phyloP scores from a whole-genome alignment of 148 eudicot genomes.

The Cornus controversa region DNA sequence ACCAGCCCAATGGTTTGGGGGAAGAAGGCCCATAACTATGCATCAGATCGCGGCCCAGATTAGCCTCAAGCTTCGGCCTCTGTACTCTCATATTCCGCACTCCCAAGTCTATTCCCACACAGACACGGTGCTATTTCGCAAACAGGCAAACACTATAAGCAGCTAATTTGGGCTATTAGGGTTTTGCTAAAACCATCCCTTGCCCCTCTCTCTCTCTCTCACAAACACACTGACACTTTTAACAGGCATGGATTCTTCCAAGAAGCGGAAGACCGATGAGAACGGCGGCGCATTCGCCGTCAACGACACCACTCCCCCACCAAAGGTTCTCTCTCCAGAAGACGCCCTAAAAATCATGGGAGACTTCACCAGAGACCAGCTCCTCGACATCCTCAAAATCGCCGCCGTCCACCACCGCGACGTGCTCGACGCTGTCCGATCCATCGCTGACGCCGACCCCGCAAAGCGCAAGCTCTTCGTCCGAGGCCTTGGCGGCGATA shows the following conservation, averaged over 20 bases:
- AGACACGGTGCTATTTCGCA: too few relatives aligned
- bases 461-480: conserved; percentile 78
- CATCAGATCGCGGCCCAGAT: too few relatives aligned
- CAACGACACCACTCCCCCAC: conserved; percentile 10
- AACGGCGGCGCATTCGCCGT: conserved; percentile 41
- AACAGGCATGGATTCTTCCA: conserved; percentile 43
- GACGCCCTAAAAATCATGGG: conserved; percentile 61
- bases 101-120: too few relatives aligned
- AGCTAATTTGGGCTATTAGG: too few relatives aligned
- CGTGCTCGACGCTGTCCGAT: conserved; percentile 54
- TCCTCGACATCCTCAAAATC: conserved; percentile 46
- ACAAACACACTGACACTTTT: background rate
- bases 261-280: conserved; percentile 86
- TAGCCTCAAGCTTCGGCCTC: too few relatives aligned
- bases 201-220: background rate
- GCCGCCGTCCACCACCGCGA: conserved; percentile 58
- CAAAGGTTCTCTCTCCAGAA: conserved; percentile 35
- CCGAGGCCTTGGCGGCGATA: conserved; percentile 73
- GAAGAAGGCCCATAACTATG: too few relatives aligned
- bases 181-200: background rate
- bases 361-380: conserved; percentile 52
- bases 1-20: too few relatives aligned
- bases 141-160: too few relatives aligned
- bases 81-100: too few relatives aligned
- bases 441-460: conserved; percentile 69